A percentile compares a stretch with the other conserved stretches of the same genome.
These are phyloP conservation scores for Monosporascus sp. DNA, from an alignment of 2,329 filamentous ascomycete species.

Conservation along the genomic window DNA sequence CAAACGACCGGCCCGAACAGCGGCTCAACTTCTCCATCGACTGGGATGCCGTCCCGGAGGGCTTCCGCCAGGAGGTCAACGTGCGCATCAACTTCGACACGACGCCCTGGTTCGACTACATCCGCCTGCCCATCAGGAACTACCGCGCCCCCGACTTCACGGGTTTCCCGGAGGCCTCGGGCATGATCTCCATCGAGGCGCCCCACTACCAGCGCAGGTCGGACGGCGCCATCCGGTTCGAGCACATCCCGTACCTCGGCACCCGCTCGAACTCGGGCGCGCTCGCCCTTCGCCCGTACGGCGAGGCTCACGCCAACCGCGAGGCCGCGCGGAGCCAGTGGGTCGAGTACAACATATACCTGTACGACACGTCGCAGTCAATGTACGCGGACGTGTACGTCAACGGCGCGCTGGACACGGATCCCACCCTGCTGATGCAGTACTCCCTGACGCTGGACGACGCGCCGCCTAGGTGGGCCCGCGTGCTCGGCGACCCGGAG, in stretches of 20 bases:
- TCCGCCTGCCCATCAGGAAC: conserved; percentile 20
- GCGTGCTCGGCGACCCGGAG: conserved; percentile 35
- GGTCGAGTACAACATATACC: conserved; percentile 27
- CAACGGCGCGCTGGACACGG: conserved; percentile 42
- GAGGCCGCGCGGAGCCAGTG: conserved; percentile 11
- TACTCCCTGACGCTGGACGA: conserved; percentile 46
- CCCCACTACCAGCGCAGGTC: conserved; percentile 20
- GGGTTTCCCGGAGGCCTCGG: conserved; percentile 30
- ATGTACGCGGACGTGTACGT: conserved; percentile 30
- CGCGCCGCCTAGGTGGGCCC: conserved; percentile 26
- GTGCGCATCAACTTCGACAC: conserved; percentile 29
- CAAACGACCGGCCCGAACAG: conserved; percentile 36
- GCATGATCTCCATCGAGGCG: conserved; percentile 30
- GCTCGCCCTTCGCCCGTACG: conserved; percentile 19
- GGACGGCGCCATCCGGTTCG: conserved; percentile 16
- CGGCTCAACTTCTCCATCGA: conserved; percentile 42
- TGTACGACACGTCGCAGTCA: conserved; percentile 18
- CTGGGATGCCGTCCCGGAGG: conserved; percentile 35
- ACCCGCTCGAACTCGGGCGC: conserved; percentile 18
- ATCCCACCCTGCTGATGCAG: conserved; percentile 42
- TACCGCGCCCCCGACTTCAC: conserved; percentile 5
- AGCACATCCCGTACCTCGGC: conserved; percentile 27
- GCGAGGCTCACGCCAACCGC: conserved; percentile 14
- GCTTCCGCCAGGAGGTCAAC: conserved; percentile 23
- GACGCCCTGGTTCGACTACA: conserved; percentile 31